These are phyloP conservation scores for Paecilomyces formosus DNA, from an alignment of 2,329 filamentous ascomycete genomes.

Conservation along the genomic window DNA sequence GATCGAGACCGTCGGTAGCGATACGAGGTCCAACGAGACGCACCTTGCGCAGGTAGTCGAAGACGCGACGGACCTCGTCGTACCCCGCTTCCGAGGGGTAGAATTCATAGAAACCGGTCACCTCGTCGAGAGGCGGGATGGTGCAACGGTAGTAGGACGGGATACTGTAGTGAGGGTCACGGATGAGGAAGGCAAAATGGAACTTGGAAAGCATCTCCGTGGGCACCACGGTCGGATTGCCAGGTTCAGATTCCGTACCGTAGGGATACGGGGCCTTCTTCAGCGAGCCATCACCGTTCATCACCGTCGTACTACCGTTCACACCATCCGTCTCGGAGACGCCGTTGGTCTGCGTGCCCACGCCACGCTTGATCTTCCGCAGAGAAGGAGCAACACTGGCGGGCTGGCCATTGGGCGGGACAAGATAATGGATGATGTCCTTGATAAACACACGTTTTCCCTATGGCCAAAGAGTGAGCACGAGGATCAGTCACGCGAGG, in stretches of 20 bases:
- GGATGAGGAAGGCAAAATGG: slow-evolving; percentile 95
- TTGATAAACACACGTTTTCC: slow-evolving; percentile 96
- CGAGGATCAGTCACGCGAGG: slow-evolving; percentile 6
- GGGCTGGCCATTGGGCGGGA: slow-evolving; percentile 63
- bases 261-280: slow-evolving; percentile 50
- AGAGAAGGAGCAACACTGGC: slow-evolving; percentile 75
- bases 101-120: slow-evolving; percentile 83
- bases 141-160: slow-evolving; percentile 95
- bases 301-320: slow-evolving; percentile 8
- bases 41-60: slow-evolving; percentile 70
- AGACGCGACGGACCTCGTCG: slow-evolving; percentile 73
- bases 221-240: slow-evolving; percentile 82
- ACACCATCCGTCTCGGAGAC: slow-evolving; percentile 12
- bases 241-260: slow-evolving; percentile 50
- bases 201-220: slow-evolving; percentile 66
- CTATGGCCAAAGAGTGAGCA: slow-evolving; percentile 46
- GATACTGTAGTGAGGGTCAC: slow-evolving; percentile 84
- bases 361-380: slow-evolving; percentile 48
- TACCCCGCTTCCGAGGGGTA: slow-evolving; percentile 86
- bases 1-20: slow-evolving; percentile 35
- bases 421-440: slow-evolving; percentile 89
- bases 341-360: slow-evolving; percentile 41
- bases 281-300: slow-evolving; percentile 13
- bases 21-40: slow-evolving; percentile 64
- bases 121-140: slow-evolving; percentile 70